Percentiles rank a stretch among this genome's conserved stretches.
Conservation (phyloP, 441 rosid genomes). For the Croton laevigatus region DNA sequence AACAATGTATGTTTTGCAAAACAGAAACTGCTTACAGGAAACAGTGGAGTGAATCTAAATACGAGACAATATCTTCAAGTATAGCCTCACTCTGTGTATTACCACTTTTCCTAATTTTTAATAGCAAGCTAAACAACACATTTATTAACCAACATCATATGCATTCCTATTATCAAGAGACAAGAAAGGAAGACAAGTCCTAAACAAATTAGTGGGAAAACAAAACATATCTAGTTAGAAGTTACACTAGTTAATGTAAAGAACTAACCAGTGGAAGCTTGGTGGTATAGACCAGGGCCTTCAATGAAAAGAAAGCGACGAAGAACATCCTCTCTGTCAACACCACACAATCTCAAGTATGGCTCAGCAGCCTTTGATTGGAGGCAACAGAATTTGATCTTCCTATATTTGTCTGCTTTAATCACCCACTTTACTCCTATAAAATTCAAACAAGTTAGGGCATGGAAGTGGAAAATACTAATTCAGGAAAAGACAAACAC, state of each 20-base stretch:
- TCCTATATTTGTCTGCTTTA: conserved; percentile 64
- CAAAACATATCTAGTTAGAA: not conserved
- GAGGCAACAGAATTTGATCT: conserved; percentile 90
- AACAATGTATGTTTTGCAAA: not conserved
- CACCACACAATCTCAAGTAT: conserved; percentile 64
- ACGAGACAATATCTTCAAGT: not conserved
- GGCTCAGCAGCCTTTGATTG: conserved; percentile 89
- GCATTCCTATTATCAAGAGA: not conserved
- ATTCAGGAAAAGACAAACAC: not conserved
- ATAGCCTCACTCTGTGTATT: not conserved
- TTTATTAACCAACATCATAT: not conserved
- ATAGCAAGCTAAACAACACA: not conserved
- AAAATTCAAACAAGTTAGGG: conserved; percentile 10
- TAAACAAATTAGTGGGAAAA: not conserved
- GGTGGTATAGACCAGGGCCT: conserved; percentile 74
- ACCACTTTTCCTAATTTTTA: not conserved
- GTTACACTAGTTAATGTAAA: not conserved
- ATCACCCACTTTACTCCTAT: conserved; percentile 93
- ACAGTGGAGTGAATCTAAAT: not conserved
- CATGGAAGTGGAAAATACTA: not conserved
- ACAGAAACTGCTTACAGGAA: not conserved
- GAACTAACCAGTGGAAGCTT: conserved; percentile 77
- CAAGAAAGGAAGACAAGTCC: not conserved
- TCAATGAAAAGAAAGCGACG: conserved; percentile 81
- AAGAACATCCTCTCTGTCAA: conserved; percentile 66